These are phyloP conservation scores for Pyracantha coccinea DNA, from an alignment of 331 rosid species.

Conservation along the genomic window DNA sequence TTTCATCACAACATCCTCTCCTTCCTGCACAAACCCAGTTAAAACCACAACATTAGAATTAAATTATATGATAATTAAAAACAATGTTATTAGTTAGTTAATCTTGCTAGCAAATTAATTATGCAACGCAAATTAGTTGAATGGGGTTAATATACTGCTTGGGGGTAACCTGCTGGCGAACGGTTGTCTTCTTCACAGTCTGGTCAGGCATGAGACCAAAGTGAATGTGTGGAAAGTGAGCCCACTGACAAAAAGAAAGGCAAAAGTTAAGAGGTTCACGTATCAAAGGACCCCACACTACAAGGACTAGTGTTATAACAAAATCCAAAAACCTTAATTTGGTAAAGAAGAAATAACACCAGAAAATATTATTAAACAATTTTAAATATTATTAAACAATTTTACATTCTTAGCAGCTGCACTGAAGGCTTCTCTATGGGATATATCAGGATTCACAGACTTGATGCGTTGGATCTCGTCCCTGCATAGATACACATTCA, in stretches of 20 bases:
- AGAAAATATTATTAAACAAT: background rate
- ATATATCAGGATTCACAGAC: slow-evolving; percentile 89
- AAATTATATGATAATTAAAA: background rate
- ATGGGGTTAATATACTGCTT: background rate
- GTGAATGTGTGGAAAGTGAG: slow-evolving; percentile 59
- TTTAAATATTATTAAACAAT: slow-evolving; percentile 15
- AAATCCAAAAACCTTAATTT: slow-evolving; percentile 15
- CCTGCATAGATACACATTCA: slow-evolving; percentile 25
- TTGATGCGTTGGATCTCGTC: slow-evolving; percentile 97
- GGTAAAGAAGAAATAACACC: background rate
- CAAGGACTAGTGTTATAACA: background rate
- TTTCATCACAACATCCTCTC: slow-evolving; percentile 79
- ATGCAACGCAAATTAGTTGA: no score
- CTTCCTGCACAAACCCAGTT: slow-evolving; percentile 41
- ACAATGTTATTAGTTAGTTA: background rate
- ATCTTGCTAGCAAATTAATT: background rate
- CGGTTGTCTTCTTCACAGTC: slow-evolving; percentile 41
- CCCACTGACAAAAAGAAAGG: slow-evolving; percentile 32
- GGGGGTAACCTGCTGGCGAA: slow-evolving; percentile 37
- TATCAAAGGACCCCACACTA: background rate
- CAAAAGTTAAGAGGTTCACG: slow-evolving; percentile 2
- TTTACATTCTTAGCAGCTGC: slow-evolving; percentile 95
- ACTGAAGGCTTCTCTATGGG: slow-evolving; percentile 97
- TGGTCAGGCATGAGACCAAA: slow-evolving; percentile 61
- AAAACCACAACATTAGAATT: background rate